Conservation (phyloP, 2,329 filamentous ascomycete genomes). For the Lomentospora prolificans region DNA sequence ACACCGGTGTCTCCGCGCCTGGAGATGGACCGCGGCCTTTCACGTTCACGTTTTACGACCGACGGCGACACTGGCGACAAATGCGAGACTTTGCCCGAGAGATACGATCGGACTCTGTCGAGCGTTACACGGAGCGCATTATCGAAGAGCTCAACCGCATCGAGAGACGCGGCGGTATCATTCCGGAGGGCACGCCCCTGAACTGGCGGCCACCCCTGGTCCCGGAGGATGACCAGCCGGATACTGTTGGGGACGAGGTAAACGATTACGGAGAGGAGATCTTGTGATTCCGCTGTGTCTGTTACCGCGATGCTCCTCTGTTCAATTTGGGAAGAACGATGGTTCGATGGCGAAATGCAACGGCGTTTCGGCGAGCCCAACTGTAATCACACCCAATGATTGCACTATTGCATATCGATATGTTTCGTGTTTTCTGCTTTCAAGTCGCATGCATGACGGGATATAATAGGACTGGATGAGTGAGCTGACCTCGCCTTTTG, state of each 20-base stretch:
- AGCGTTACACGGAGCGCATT: not conserved
- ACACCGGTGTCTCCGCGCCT: not conserved
- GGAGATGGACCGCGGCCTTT: not conserved
- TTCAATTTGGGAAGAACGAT: no score
- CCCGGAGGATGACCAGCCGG: not conserved
- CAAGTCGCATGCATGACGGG: not conserved
- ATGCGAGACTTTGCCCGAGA: not conserved
- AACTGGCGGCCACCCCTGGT: not conserved
- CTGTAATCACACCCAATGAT: not conserved
- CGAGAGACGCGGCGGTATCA: not conserved
- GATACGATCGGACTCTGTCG: not conserved
- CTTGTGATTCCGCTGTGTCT: not conserved
- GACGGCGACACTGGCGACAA: not conserved
- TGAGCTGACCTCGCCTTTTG: not conserved
- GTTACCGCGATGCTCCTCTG: no score
- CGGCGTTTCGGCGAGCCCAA: no score
- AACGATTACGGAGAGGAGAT: not conserved
- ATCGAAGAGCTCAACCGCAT: not conserved
- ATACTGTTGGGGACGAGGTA: not conserved
- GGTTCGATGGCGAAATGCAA: no score
- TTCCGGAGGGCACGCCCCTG: not conserved
- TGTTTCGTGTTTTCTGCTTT: not conserved
- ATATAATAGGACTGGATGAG: not conserved
- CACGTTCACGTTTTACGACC: not conserved
- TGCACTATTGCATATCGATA: not conserved